Evolutionary conservation across 164 flowering plant genomes (phyloP), one percentile per base, ranked within the genome.

Genomic region (Magnolia kwangsiensis): DNA sequence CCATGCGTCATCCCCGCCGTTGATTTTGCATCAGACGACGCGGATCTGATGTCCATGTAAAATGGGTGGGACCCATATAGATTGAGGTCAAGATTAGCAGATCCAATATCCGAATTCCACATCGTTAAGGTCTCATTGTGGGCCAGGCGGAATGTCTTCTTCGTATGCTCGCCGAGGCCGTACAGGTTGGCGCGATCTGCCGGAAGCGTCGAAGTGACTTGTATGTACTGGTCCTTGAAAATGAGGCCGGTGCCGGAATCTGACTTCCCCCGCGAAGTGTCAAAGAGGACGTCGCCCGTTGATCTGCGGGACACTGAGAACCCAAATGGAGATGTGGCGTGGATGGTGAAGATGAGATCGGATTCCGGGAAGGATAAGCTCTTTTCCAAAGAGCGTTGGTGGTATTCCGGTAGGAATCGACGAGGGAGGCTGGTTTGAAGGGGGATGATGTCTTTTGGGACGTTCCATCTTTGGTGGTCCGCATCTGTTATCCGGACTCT

Each of bases 81-180:
- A 68, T 92, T 93, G 11, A 90, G 23, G 75, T 92, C 88, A 3
- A 37, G 23, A 73, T 75, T 83, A 0, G 65, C 75, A 71, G 89
- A 87, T 1, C 50, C 87, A 71, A 87, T 82, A 74, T 94, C 97
- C 0, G 89, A 86, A 74, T 86, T 88, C 96, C 96, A 94, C 51
- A 94, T 73, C 2, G 98, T 94, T 20, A 90, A 66, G 0, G 85
- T 86, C 49, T 89, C 83, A 49, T 84, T 77, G 6, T 64, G 86
- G 21, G 65, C 14, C n/a, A 94, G 78, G 74, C 79, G 82, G 76
- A 94, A 88, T 0, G 90, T 80, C 61, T 71, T 79, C 86, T 88
- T 91, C 9, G 97, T 90, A 79, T 94, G 98, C 85, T 94, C 98
- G 24, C 98, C 98, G 4, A 94, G 80, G 67, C 98, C 98, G 55